Evolutionary conservation across 1,139 yeast species (phyloP).

Genomic region (Maudiozyma humilis): DNA sequence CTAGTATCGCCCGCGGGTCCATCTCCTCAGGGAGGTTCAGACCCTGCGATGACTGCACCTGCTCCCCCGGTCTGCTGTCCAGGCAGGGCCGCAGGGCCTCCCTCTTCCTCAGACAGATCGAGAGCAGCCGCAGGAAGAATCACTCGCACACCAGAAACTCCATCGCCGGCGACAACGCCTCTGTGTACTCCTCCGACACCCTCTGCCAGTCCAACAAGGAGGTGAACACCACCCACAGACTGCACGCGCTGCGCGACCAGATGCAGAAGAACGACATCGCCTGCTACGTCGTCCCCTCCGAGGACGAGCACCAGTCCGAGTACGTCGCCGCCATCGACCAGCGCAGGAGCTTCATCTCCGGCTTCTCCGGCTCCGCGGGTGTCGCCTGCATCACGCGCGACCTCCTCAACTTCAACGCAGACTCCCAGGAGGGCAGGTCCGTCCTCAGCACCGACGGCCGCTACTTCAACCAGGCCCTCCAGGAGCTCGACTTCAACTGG

Average conservation of each 20-base stretch:
- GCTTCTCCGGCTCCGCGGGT: constrained; percentile 94
- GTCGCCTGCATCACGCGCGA: constrained; percentile 79
- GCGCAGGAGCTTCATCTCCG: constrained; percentile 76
- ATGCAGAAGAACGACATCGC: constrained; percentile 64
- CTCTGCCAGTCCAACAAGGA: constrained; percentile 33
- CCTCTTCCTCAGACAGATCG: constrained; percentile 32
- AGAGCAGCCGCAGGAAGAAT: constrained; percentile 19
- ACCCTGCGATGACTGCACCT: constrained; percentile 66
- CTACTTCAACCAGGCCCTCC: constrained; percentile 82
- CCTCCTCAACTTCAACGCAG: constrained; percentile 36
- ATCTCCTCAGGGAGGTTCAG: constrained; percentile 24
- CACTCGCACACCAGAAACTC: constrained; percentile 6
- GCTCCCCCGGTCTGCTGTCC: constrained; percentile 71
- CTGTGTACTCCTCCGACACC: constrained; percentile 34
- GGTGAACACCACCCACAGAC: constrained; percentile 51
- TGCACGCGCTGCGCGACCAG: constrained; percentile 52
- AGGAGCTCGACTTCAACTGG: constrained; percentile 89
- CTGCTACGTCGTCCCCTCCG: constrained; percentile 79
- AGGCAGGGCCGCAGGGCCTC: constrained; percentile 53
- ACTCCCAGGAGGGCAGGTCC: constrained; percentile 45
- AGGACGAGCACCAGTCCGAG: constrained; percentile 91
- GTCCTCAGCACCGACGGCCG: constrained; percentile 91
- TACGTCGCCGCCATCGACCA: constrained; percentile 76
- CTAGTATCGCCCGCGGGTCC: constrained; percentile 3
- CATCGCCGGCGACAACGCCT: constrained; percentile 21